phyloP scores from a whole-genome alignment of 768 basidiomycete species.

The Lentinus brumalis region DNA sequence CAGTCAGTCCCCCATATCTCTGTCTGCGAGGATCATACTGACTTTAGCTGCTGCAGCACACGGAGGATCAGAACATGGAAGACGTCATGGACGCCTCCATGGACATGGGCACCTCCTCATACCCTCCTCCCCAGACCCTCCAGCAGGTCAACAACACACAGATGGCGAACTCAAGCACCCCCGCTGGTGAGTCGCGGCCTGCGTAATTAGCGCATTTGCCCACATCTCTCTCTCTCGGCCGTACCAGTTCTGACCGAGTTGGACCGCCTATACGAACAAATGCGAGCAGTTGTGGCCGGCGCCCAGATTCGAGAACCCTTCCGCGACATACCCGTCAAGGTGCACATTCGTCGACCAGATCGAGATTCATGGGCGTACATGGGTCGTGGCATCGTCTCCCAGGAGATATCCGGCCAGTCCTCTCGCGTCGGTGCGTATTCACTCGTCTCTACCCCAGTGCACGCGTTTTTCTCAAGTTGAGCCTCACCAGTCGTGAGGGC shows the following conservation, averaged over 20 bases:
- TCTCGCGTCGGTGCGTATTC: constrained; percentile 73
- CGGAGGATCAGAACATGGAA: constrained; percentile 26
- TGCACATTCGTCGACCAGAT: constrained; percentile 79
- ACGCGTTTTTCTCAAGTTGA: constrained; percentile 18
- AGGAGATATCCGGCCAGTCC: constrained; percentile 74
- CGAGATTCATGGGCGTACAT: constrained; percentile 82
- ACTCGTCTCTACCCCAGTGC: background rate
- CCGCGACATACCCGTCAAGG: constrained; percentile 81
- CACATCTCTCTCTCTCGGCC: constrained; percentile 5
- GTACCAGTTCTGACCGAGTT: constrained; percentile 26
- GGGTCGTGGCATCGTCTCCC: constrained; percentile 74
- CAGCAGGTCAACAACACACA: constrained; percentile 9
- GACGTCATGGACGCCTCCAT: constrained; percentile 26
- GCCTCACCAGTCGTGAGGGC: constrained; percentile 59
- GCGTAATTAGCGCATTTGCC: constrained; percentile 17
- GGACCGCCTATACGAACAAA: constrained; percentile 26
- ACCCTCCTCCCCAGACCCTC: constrained; percentile 6
- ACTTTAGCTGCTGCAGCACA: constrained; percentile 7
- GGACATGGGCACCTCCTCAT: constrained; percentile 11
- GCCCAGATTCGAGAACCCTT: constrained; percentile 20
- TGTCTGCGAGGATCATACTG: background rate
- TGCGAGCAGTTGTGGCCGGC: constrained; percentile 20
- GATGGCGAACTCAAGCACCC: background rate
- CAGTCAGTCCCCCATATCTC: constrained; percentile 2
- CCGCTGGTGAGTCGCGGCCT: constrained; percentile 15